Conservation (phyloP, 345 rosid species). For the Sisymbrium irio region DNA sequence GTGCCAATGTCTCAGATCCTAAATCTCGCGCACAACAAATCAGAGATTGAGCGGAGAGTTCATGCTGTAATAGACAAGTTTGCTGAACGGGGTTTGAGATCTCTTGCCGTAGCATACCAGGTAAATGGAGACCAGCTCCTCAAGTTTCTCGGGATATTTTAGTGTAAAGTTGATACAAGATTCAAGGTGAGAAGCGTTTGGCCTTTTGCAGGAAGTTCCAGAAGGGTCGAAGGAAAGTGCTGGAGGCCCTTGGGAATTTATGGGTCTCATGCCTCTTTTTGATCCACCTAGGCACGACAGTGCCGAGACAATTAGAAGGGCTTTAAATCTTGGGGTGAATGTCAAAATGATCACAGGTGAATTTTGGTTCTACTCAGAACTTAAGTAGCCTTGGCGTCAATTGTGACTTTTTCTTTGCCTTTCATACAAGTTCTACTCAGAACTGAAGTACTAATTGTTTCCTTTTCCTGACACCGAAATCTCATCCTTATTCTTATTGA, state of each 20-base stretch:
- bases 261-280: conserved; percentile 97
- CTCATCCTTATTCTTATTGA: background rate
- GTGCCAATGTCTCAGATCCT: conserved; percentile 55
- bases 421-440: background rate
- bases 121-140: conserved; percentile 31
- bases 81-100: conserved; percentile 91
- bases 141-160: background rate
- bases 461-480: background rate
- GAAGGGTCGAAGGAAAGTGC: conserved; percentile 84
- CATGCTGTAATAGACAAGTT: conserved; percentile 94
- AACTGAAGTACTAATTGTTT: too few relatives aligned
- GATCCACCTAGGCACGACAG: conserved; percentile 99
- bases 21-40: conserved; percentile 80
- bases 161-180: background rate
- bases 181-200: conserved; percentile 6
- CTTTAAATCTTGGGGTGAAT: conserved; percentile 92
- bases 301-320: conserved; percentile 95
- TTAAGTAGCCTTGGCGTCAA: background rate
- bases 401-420: background rate
- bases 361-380: conserved; percentile 20
- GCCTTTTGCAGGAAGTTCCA: conserved; percentile 75
- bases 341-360: conserved; percentile 98
- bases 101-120: conserved; percentile 98
- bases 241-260: conserved; percentile 96
- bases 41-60: conserved; percentile 87